phyloP scores from a whole-genome alignment of 1,139 yeast genomes.

The Arxiozyma heterogenica region DNA sequence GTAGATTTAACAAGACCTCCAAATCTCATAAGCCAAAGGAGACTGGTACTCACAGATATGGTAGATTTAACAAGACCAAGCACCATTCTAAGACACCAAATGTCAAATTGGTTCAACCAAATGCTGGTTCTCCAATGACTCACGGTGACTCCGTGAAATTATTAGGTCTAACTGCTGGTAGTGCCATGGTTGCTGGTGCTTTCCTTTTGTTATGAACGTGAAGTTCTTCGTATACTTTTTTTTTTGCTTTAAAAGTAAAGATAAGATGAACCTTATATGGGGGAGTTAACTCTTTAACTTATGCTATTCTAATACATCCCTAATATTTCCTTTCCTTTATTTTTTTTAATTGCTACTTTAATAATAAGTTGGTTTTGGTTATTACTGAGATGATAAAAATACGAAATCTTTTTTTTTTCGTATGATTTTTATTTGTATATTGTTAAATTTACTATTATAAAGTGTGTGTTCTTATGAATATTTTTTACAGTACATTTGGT shows the following conservation, averaged over 20 bases:
- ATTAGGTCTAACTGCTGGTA: constrained; percentile 31
- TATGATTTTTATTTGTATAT: not conserved
- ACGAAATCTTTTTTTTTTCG: too few species aligned
- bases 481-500: not conserved
- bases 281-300: too few species aligned
- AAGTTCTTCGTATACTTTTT: not conserved
- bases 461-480: not conserved
- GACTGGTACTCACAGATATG: constrained; percentile 26
- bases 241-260: not conserved
- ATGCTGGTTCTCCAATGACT: constrained; percentile 27
- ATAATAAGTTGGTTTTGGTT: not conserved
- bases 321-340: not conserved
- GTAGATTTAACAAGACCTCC: constrained; percentile 45
- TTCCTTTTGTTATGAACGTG: constrained; percentile 26
- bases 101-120: constrained; percentile 17
- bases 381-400: not conserved
- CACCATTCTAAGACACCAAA: constrained; percentile 21
- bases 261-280: too few species aligned
- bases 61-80: constrained; percentile 40
- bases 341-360: not conserved
- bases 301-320: not conserved
- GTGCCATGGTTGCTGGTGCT: constrained; percentile 35
- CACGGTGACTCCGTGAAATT: constrained; percentile 19
- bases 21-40: constrained; percentile 19
- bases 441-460: not conserved